Base-by-base conservation (phyloP, 2,329 filamentous ascomycete genomes). In the Simplicillium aogashimaense region DNA sequence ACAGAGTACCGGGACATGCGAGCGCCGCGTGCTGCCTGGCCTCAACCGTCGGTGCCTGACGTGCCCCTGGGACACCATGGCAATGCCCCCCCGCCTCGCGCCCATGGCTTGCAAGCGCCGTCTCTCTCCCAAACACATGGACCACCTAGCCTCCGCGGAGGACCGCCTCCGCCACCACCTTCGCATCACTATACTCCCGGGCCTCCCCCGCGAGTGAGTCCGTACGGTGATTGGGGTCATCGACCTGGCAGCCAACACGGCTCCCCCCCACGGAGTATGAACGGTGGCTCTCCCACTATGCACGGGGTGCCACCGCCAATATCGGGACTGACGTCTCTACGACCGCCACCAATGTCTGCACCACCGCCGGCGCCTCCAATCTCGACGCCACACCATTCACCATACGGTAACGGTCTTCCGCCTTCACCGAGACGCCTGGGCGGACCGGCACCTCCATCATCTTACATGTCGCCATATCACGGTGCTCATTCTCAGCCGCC, bases 161-260 rank as follows among this genome's bases (percentile, higher is more conserved):
- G 30, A 43, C 43, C 3, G 34, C 47, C 14, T 48, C 49, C 55
- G 13, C 60, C 59, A 35, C 55, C 60, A 4, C 48, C 64, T 13
- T 51, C 61, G 37, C 51, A 61, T 37, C 63, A 65, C 44, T 57
- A 63, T 29, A 18, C 31, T 28, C 28, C 31, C 3, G 61, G 61
- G 42, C 59, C 64, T 7, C 59, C 65, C 6, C 52, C 62, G 4
- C 50, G 50, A 37, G 35, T 20, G 29, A 48, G 51, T 36, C 48
- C 60, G 33, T 71, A 63, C 51, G 55, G 54, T 33, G 70, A 72
- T 42, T 78, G 75, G 68, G 65, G 69, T 20, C 47, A 50, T 40
- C 68, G 70, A 15, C 64, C 65, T 12, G 58, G 69, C 15, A 67
- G 69, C 29, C 69, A 70, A 39, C 68, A 72, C 44, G 64, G 65